Evolutionary conservation across 331 rosid species (phyloP).

Genomic region (Rhamnella rubrinervis): DNA sequence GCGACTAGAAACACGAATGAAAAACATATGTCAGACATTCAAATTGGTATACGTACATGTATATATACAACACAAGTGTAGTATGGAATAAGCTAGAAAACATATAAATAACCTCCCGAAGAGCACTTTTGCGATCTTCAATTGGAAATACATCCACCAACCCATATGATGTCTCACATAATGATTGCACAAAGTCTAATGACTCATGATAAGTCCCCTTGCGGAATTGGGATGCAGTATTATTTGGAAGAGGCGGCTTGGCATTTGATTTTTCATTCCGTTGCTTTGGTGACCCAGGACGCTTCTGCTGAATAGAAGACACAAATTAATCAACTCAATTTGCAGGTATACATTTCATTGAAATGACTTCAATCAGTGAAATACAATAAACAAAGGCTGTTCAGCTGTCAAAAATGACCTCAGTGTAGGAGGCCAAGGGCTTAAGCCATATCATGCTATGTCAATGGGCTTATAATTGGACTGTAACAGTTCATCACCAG

Average conservation of each 20-base stretch:
- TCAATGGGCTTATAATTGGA: neutral
- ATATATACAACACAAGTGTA: neutral
- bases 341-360: constrained; percentile 8
- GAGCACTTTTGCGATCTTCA: constrained; percentile 97
- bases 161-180: constrained; percentile 91
- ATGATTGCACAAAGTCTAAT: constrained; percentile 81
- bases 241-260: constrained; percentile 80
- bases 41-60: neutral
- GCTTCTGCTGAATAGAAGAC: constrained; percentile 58
- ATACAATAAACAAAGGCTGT: neutral
- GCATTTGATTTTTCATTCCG: constrained; percentile 62
- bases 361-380: neutral
- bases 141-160: constrained; percentile 92
- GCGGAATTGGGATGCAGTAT: constrained; percentile 58
- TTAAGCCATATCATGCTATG: neutral
- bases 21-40: constrained; percentile 24
- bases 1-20: constrained; percentile 61
- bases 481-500: neutral
- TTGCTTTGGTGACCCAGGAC: constrained; percentile 76
- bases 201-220: constrained; percentile 92
- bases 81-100: constrained; percentile 12
- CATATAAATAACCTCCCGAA: constrained; percentile 68
- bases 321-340: constrained; percentile 5
- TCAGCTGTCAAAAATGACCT: neutral
- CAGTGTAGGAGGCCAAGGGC: neutral